Evolutionary conservation across 2,329 filamentous ascomycete genomes (phyloP).

Genomic region (Pezicula rhizophila): DNA sequence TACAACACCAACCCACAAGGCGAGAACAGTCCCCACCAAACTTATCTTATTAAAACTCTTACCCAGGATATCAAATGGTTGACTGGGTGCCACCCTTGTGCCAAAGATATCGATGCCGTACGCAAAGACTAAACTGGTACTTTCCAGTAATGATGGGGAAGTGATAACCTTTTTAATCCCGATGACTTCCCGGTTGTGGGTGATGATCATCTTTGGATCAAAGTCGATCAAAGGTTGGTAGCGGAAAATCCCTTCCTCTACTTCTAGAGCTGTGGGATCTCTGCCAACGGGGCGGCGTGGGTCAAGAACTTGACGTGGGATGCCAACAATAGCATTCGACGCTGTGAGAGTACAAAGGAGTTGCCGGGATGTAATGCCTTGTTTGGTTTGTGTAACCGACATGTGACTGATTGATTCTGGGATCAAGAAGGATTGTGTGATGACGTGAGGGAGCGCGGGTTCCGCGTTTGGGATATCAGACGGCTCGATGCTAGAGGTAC

Average conservation of each 20-base stretch:
- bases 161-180: conserved; percentile 70
- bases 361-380: conserved; percentile 82
- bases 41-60: conserved; percentile 91
- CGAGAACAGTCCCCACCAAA: conserved; percentile 76
- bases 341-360: conserved; percentile 73
- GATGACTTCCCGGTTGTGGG: conserved; percentile 75
- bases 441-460: conserved; percentile 62
- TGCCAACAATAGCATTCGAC: conserved; percentile 67
- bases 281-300: conserved; percentile 80
- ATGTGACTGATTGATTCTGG: conserved; percentile 73
- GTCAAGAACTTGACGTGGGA: conserved; percentile 75
- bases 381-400: conserved; percentile 79
- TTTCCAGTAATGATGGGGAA: conserved; percentile 76
- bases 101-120: conserved; percentile 87
- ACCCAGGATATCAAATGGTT: conserved; percentile 85
- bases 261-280: conserved; percentile 72
- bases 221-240: conserved; percentile 77
- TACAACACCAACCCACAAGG: conserved; percentile 68
- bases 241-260: conserved; percentile 73
- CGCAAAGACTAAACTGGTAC: conserved; percentile 82
- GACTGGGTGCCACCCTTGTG: conserved; percentile 78
- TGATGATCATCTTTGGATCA: conserved; percentile 73
- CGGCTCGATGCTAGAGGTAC: conserved; percentile 73
- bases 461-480: conserved; percentile 46
- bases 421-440: conserved; percentile 76